Evolutionary conservation across 2,329 filamentous ascomycete species (phyloP), one percentile per base, ranked within the genome.

Genomic region (Fusarium bulbicola): DNA sequence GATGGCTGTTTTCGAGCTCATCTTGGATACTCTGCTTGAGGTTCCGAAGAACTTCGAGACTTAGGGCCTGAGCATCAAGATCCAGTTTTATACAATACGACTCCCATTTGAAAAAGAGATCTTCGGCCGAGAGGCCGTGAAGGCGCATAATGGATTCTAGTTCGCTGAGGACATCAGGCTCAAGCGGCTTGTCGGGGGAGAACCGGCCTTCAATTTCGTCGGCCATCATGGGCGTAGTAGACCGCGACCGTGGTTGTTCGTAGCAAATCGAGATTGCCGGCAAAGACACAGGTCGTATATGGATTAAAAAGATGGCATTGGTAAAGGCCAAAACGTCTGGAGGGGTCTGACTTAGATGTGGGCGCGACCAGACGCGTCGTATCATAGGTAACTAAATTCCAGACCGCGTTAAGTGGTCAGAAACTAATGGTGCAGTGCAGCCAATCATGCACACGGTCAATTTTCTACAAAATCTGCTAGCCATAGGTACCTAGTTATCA

Each of bases 21-120:
- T 98, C 95, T 79, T 95, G 94, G 13, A 98, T 88, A 78, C 93
- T 92, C 79, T 94, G 93, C 82, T 97, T 97, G 80, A 99, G 92
- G 62, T 91, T 90, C 47, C 92, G 89, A 50, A 93, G 89, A 1
- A 89, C 92, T 42, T 92, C 89, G 46, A 97, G 86, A 53, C 92
- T 90, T 15, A 84, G 64, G 69, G 93, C 84, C 70, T 91, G 91
- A 64, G 94, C 92, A 63, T 97, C 94, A 53, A 90, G 85, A 30
- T 95, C 94, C 91, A 98, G 95, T 83, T 95, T 97, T 80, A 99
- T 92, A 82, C 93, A 95, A 86, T 98, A 98, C 1, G 95, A 95
- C 82, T 99, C 96, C 96, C 96, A 99, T 87, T 98, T 98, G 90
- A 94, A 98, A 83, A 94, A 98, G 32, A 98, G 87, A 80, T 98